phyloP scores from a whole-genome alignment of 2,329 filamentous ascomycete species.

The Hypomyces perniciosus region DNA sequence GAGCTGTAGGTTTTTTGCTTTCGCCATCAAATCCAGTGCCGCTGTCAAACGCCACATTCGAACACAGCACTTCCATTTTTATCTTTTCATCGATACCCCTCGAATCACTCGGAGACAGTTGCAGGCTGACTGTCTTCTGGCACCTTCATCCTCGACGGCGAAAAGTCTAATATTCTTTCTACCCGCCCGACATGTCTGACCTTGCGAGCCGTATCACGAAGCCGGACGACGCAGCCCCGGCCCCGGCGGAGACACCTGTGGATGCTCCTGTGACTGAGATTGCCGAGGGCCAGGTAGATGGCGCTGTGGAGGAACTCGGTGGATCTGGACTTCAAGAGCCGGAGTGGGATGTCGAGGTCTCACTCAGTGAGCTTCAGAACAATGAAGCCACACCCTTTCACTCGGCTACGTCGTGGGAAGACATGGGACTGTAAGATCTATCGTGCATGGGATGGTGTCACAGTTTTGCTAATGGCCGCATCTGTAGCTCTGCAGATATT shows the following conservation, averaged over 20 bases:
- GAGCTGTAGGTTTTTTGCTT: background rate
- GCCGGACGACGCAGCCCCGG: constrained; percentile 29
- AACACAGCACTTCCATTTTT: constrained; percentile 6
- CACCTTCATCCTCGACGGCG: background rate
- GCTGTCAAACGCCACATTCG: constrained; percentile 1
- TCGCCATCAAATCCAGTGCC: constrained; percentile 1
- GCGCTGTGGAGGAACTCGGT: constrained; percentile 29
- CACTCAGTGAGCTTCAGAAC: constrained; percentile 80
- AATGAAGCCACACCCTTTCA: constrained; percentile 83
- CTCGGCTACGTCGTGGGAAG: constrained; percentile 76
- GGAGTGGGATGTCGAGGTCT: constrained; percentile 85
- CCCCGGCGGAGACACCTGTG: constrained; percentile 17
- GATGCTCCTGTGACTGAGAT: constrained; percentile 19
- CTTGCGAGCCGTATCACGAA: constrained; percentile 47
- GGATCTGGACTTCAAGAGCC: constrained; percentile 60
- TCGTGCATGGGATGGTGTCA: background rate
- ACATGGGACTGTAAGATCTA: constrained; percentile 66
- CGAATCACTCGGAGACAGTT: constrained; percentile 2
- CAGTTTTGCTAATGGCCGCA: constrained; percentile 4
- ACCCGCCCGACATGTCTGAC: constrained; percentile 36
- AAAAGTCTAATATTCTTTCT: constrained; percentile 1
- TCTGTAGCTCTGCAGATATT: constrained; percentile 45
- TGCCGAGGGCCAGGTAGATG: constrained; percentile 31
- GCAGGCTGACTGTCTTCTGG: constrained; percentile 5
- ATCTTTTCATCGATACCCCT: background rate